These are phyloP conservation scores for Pachyrhizus erosus DNA, from an alignment of 306 rosid genomes.

Conservation along the genomic window DNA sequence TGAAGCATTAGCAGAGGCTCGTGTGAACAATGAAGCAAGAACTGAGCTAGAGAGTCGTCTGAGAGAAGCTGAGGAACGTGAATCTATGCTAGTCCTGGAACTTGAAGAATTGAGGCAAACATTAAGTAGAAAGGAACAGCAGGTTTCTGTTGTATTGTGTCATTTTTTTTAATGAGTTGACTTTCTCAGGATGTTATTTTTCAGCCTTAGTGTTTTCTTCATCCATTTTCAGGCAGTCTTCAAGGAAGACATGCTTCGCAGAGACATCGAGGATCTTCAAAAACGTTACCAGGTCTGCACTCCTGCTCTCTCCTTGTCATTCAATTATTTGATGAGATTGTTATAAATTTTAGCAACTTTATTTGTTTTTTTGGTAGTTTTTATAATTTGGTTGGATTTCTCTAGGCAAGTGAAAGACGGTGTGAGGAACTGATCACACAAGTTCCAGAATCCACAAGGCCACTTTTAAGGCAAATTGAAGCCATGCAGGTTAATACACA, in stretches of 20 bases:
- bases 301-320: constrained; percentile 40
- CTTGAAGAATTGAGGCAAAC: constrained; percentile 97
- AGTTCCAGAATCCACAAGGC: constrained; percentile 99
- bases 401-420: constrained; percentile 97
- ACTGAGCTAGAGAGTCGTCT: constrained; percentile 86
- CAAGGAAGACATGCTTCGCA: constrained; percentile 90
- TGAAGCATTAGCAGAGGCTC: constrained; percentile 93
- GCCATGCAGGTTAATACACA: constrained; percentile 87
- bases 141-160: constrained; percentile 63
- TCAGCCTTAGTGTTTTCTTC: constrained; percentile 27
- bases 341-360: constrained; percentile 18
- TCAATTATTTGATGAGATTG: constrained; percentile 2
- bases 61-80: constrained; percentile 92
- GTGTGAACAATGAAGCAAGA: constrained; percentile 92
- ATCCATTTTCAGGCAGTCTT: constrained; percentile 71
- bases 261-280: constrained; percentile 96
- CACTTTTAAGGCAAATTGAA: constrained; percentile 96
- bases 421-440: constrained; percentile 96
- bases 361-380: constrained; percentile 39
- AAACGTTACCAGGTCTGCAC: constrained; percentile 87
- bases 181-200: constrained; percentile 17
- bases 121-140: constrained; percentile 92
- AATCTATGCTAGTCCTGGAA: constrained; percentile 92
- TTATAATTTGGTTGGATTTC: constrained; percentile 44
- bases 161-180: constrained; percentile 35